phyloP scores from a whole-genome alignment of 306 rosid species.

The Arachis stenosperma region DNA sequence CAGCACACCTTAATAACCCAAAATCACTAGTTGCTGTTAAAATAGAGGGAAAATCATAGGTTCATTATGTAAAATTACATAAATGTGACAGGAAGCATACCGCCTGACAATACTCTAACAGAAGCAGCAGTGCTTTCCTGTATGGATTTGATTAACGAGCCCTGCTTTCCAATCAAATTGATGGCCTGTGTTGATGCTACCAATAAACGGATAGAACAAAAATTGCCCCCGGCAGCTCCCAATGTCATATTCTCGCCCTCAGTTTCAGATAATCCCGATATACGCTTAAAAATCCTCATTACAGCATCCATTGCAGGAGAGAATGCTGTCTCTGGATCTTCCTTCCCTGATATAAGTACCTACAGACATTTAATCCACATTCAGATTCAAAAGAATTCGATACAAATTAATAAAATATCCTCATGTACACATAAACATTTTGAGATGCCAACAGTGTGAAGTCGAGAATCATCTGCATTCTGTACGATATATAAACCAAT shows the following conservation, averaged over 20 bases:
- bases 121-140: slow-evolving; percentile 82
- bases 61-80: background rate
- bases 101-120: slow-evolving; percentile 83
- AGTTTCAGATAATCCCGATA: slow-evolving; percentile 73
- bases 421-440: background rate
- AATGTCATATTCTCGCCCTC: slow-evolving; percentile 53
- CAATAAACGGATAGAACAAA: slow-evolving; percentile 74
- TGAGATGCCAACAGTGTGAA: background rate
- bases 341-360: slow-evolving; percentile 94
- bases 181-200: slow-evolving; percentile 98
- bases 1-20: slow-evolving; percentile 20
- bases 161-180: slow-evolving; percentile 96
- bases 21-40: slow-evolving; percentile 19
- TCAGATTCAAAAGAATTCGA: slow-evolving; percentile 21
- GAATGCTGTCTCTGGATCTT: slow-evolving; percentile 71
- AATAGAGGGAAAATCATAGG: slow-evolving; percentile 7
- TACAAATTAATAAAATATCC: background rate
- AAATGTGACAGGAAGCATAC: slow-evolving; percentile 47
- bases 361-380: slow-evolving; percentile 39
- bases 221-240: slow-evolving; percentile 58
- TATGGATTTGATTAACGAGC: slow-evolving; percentile 86
- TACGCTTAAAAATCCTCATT: slow-evolving; percentile 77
- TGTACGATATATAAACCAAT: slow-evolving; percentile 17
- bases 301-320: slow-evolving; percentile 99
- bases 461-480: slow-evolving; percentile 4